phyloP scores from a whole-genome alignment of 225 moss, liverwort and hornwort species.

The Bryoerythrophyllum caledonicum region DNA sequence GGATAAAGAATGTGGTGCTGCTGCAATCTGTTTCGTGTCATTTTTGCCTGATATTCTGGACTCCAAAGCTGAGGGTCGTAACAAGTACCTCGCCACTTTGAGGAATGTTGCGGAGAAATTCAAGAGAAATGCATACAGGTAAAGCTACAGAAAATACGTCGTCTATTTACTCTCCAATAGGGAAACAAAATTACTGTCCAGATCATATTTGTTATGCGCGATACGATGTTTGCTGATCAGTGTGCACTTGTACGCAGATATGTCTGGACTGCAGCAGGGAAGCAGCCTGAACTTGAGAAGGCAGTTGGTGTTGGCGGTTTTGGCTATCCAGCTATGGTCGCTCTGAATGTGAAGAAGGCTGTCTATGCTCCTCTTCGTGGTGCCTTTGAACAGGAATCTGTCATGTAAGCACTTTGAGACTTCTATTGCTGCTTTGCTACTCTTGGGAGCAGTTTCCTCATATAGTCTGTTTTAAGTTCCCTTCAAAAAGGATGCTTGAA shows the following conservation, averaged over 20 bases:
- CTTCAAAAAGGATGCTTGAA: background rate
- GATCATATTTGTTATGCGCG: background rate
- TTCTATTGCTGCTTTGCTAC: conserved; percentile 10
- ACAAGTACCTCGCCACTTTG: conserved; percentile 73
- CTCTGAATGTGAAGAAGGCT: conserved; percentile 85
- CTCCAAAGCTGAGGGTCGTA: conserved; percentile 83
- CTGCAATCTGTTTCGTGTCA: conserved; percentile 93
- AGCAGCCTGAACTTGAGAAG: conserved; percentile 80
- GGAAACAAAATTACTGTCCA: background rate
- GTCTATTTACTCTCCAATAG: background rate
- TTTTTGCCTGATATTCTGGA: conserved; percentile 97
- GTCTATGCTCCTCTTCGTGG: conserved; percentile 90
- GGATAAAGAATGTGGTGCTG: conserved; percentile 81
- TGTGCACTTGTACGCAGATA: conserved; percentile 51
- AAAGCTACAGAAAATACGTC: conserved; percentile 15
- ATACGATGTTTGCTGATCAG: conserved; percentile 22
- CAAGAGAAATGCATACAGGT: conserved; percentile 84
- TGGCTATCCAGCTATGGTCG: conserved; percentile 95
- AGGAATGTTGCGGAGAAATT: conserved; percentile 76
- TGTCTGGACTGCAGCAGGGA: conserved; percentile 89
- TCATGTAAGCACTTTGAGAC: conserved; percentile 58
- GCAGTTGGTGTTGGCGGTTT: conserved; percentile 97
- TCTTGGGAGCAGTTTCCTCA: background rate
- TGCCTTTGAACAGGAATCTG: conserved; percentile 79
- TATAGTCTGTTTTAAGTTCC: background rate